Base-by-base conservation (phyloP, 805 yeast species). In the Candida nanaspora region DNA sequence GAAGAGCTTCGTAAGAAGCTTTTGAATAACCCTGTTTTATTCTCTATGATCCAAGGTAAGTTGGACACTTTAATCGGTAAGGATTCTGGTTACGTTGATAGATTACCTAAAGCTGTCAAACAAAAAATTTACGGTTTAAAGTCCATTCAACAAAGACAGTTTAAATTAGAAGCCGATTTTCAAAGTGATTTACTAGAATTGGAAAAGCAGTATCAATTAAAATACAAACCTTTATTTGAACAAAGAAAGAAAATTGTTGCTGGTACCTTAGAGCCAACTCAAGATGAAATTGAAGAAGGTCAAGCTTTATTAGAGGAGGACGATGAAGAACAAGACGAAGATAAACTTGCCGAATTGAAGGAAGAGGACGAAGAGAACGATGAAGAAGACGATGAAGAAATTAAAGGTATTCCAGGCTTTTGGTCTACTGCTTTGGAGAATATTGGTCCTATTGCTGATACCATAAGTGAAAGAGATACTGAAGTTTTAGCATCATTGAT, bases 381-480 rank as follows among this genome's bases (percentile, higher is more conserved):
- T 10, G 55, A 47, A n/a, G 56, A 49, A 20, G 40, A 45, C 15
- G 44, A 47, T 25, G 70, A 61, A 25, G 68, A 62, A 18, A 64
- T 69, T 38, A 70, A 70, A 46, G 98, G 98, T 48, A 77, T 93
- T 50, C 98, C 98, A 43, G 80, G 84, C 37, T 93, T 93, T 72
- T 93, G 98, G 98, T 73, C 91, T 54, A 93, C 98, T 16, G 95
- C 98, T 6, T 69, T 93, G 63, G 91, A 84, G 62, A 93, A 89
- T 66, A 70, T 93, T 52, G 77, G 80, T 23, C 79, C 85, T 23
- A 78, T 89, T 37, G 76, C 87, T 27, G 94, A 88, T 46, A 79
- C 86, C 48, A 85, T 93, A 52, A 78, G 93, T 34, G 96, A 87
- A 41, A 78, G 95, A 56, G 98, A 93, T 63, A 75, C 82, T 38